Conservation (phyloP, 179 eudicot genomes). For the Nepenthes alata region DNA sequence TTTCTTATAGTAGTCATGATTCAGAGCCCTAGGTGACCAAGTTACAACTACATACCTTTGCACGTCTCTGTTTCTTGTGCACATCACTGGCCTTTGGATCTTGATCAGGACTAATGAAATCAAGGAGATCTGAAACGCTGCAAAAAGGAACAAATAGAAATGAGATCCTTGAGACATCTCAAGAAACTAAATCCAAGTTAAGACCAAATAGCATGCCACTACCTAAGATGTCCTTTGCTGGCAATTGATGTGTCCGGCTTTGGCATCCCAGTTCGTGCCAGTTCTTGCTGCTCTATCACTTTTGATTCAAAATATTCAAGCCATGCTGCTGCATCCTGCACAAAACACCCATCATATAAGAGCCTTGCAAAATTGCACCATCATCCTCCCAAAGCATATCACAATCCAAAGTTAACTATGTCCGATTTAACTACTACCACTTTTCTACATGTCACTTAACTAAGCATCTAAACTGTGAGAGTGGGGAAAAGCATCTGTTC, state of each 20-base stretch:
- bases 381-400: too few species aligned
- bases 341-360: conserved; percentile 6
- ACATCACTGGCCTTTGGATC: conserved; percentile 70
- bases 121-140: conserved; percentile 98
- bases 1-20: too few species aligned
- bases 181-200: conserved; percentile 4
- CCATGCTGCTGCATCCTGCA: conserved; percentile 99
- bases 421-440: not conserved
- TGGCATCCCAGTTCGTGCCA: conserved; percentile 86
- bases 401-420: too few species aligned
- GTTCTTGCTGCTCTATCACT: conserved; percentile 96
- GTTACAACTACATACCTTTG: conserved; percentile 45
- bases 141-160: conserved; percentile 9
- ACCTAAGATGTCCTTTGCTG: conserved; percentile 99
- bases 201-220: conserved; percentile 35
- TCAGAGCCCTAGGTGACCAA: too few species aligned
- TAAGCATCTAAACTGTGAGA: not conserved
- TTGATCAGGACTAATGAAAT: conserved; percentile 77
- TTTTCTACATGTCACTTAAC: not conserved
- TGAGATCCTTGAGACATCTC: not conserved
- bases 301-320: conserved; percentile 96
- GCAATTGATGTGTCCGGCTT: conserved; percentile 97
- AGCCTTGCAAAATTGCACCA: not conserved
- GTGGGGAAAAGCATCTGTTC: too few species aligned
- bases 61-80: conserved; percentile 64